Evolutionary conservation across 1,284 basidiomycete species (phyloP).

Genomic region (Taiwanofungus camphoratus): DNA sequence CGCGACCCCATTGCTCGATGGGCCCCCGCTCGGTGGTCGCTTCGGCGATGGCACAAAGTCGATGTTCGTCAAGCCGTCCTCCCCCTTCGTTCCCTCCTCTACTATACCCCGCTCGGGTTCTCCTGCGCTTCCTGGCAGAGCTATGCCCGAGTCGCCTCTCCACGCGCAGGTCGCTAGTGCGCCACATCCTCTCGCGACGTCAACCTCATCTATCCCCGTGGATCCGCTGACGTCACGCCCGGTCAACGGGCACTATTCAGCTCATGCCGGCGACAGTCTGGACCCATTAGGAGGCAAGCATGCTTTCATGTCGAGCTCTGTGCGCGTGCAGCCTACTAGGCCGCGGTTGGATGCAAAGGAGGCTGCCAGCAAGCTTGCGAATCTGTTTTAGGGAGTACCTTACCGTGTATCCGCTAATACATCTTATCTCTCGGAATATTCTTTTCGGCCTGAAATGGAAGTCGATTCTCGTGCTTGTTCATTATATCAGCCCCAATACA

Average conservation of each 20-base stretch:
- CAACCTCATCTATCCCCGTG: slow-evolving; percentile 9
- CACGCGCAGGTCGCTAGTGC: slow-evolving; percentile 15
- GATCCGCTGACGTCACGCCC: background rate
- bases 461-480: too few species aligned
- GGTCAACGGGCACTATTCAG: slow-evolving; percentile 16
- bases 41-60: slow-evolving; percentile 70
- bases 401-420: too few species aligned
- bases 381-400: slow-evolving; percentile 60
- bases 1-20: slow-evolving; percentile 27
- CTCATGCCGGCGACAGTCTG: slow-evolving; percentile 18
- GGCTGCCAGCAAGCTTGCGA: slow-evolving; percentile 83
- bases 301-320: slow-evolving; percentile 56
- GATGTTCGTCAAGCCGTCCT: slow-evolving; percentile 57
- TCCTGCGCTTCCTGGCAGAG: slow-evolving; percentile 8
- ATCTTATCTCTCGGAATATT: too few species aligned
- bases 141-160: slow-evolving; percentile 19
- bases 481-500: too few species aligned
- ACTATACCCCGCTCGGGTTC: slow-evolving; percentile 13
- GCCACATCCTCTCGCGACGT: slow-evolving; percentile 21
- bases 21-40: slow-evolving; percentile 55
- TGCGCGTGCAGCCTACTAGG: slow-evolving; percentile 61
- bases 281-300: slow-evolving; percentile 61
- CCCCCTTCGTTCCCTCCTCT: slow-evolving; percentile 27
- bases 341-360: slow-evolving; percentile 71
- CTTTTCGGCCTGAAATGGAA: too few species aligned